Conservation (phyloP, 495 filamentous ascomycete species). For the Talaromyces stipitatus region DNA sequence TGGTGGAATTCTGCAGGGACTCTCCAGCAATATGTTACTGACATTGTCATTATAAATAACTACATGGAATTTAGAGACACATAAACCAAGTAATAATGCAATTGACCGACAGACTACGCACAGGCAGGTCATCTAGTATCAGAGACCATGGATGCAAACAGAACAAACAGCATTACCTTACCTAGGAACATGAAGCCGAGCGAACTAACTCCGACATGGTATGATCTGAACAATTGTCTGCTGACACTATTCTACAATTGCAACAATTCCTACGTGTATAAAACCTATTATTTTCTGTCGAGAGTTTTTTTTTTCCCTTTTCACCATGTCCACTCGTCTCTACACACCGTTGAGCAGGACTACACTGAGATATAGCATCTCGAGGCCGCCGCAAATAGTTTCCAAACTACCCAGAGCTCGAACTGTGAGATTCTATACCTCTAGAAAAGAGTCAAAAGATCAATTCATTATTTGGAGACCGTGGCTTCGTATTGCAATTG, state of each 20-base stretch:
- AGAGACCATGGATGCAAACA: neutral
- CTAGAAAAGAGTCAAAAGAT: constrained; percentile 1
- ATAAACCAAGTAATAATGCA: too few relatives aligned
- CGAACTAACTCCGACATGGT: neutral
- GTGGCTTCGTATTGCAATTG: constrained; percentile 50
- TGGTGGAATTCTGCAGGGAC: too few relatives aligned
- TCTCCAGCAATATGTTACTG: neutral
- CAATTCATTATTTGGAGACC: constrained; percentile 42
- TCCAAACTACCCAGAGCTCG: neutral
- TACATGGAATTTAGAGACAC: neutral
- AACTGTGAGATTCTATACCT: neutral
- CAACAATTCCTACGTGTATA: neutral
- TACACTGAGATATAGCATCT: neutral
- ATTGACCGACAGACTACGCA: too few relatives aligned
- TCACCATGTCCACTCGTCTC: neutral
- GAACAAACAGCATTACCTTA: neutral
- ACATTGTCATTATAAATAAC: neutral
- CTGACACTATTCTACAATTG: neutral
- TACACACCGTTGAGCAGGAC: neutral
- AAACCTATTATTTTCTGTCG: neutral
- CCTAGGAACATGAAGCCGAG: neutral
- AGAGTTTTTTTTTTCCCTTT: neutral
- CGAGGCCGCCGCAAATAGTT: neutral
- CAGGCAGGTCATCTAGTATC: neutral
- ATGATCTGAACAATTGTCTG: neutral